Evolutionary conservation across 129 eudicot genomes (phyloP).

Genomic region (Deinandra increscens): DNA sequence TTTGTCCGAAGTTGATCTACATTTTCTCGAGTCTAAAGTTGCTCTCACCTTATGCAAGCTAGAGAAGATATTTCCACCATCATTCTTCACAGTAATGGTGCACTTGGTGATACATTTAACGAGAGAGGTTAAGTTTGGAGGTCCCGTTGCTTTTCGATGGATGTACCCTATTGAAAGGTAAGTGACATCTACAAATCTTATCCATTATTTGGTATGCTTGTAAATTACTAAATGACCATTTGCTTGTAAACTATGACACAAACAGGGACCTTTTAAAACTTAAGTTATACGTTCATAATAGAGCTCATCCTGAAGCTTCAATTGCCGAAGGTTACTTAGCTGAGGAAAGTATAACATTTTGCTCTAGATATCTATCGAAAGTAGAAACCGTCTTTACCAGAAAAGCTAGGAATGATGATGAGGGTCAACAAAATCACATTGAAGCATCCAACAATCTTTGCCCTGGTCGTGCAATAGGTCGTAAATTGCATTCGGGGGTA

Average conservation of each 20-base stretch:
- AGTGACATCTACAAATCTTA: too few relatives aligned
- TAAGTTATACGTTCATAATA: slow-evolving; percentile 2
- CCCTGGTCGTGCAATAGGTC: not conserved
- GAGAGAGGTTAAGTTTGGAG: too few relatives aligned
- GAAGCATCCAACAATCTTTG: not conserved
- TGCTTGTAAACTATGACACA: not conserved
- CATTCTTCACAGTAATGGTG: not conserved
- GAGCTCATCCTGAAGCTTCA: slow-evolving; percentile 22
- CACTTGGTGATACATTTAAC: too few relatives aligned
- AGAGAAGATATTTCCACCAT: too few relatives aligned
- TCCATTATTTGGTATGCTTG: not conserved
- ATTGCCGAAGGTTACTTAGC: slow-evolving; percentile 18
- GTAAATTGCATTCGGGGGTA: too few relatives aligned
- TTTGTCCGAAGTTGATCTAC: too few relatives aligned
- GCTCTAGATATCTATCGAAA: slow-evolving; percentile 13
- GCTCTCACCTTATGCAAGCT: too few relatives aligned
- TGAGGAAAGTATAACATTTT: slow-evolving; percentile 14
- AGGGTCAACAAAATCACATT: slow-evolving; percentile 10
- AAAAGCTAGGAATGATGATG: slow-evolving; percentile 13
- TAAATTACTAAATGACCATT: too few relatives aligned
- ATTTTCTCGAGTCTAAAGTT: too few relatives aligned
- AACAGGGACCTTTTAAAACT: too few relatives aligned
- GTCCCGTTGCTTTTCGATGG: too few relatives aligned
- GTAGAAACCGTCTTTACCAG: not conserved
- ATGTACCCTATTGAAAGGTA: too few relatives aligned